phyloP scores from a whole-genome alignment of 208 protist genomes.

The Angomonas ambiguus region DNA sequence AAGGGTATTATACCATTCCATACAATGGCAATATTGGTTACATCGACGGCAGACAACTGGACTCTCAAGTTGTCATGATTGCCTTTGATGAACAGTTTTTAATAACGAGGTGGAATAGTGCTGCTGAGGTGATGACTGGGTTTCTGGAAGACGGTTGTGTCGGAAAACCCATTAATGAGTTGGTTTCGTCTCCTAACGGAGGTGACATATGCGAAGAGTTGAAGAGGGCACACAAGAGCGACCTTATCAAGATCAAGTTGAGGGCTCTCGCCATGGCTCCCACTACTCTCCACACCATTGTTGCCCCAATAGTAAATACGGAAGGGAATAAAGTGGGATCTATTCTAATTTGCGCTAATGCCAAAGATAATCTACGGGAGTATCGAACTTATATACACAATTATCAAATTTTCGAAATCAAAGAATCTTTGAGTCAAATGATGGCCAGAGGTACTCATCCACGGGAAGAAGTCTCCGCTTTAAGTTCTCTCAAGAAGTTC shows the following conservation, averaged over 20 bases:
- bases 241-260: slow-evolving; percentile 74
- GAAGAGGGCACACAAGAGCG: slow-evolving; percentile 25
- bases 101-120: slow-evolving; percentile 85
- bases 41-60: slow-evolving; percentile 79
- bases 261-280: slow-evolving; percentile 69
- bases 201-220: slow-evolving; percentile 44
- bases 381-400: slow-evolving; percentile 79
- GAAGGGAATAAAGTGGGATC: slow-evolving; percentile 54
- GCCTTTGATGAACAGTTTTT: slow-evolving; percentile 67
- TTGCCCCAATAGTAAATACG: slow-evolving; percentile 58
- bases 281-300: slow-evolving; percentile 68
- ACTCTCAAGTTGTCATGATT: slow-evolving; percentile 88
- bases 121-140: slow-evolving; percentile 80
- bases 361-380: slow-evolving; percentile 74
- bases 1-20: slow-evolving; percentile 73
- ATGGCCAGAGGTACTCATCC: slow-evolving; percentile 32
- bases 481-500: slow-evolving; percentile 48
- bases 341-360: slow-evolving; percentile 85
- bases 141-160: slow-evolving; percentile 79
- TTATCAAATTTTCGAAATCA: slow-evolving; percentile 59
- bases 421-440: slow-evolving; percentile 37
- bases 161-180: slow-evolving; percentile 77
- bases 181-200: slow-evolving; percentile 60
- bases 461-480: slow-evolving; percentile 27
- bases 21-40: slow-evolving; percentile 70